Evolutionary conservation across 306 rosid species (phyloP).

Genomic region (Elaeagnus macrophylla): DNA sequence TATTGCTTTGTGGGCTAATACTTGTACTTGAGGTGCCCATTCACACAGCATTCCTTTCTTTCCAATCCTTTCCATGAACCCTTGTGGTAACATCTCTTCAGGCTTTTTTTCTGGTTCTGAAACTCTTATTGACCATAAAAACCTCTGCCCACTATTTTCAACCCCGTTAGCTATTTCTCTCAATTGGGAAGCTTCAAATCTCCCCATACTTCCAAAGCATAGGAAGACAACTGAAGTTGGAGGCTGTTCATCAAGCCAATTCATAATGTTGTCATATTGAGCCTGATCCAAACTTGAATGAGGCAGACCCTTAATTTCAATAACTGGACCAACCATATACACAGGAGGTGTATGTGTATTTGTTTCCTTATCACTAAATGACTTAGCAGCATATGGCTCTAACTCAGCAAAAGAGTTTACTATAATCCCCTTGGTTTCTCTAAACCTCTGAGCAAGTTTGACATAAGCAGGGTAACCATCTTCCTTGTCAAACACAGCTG

Average conservation of each 20-base stretch:
- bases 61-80: conserved; percentile 40
- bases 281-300: conserved; percentile 28
- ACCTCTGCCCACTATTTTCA: conserved; percentile 33
- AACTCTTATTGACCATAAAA: conserved; percentile 42
- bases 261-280: conserved; percentile 31
- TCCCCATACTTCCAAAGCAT: conserved; percentile 63
- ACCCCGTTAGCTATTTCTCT: conserved; percentile 49
- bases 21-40: conserved; percentile 52
- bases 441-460: conserved; percentile 28
- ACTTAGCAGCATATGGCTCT: conserved; percentile 29
- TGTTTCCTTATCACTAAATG: conserved; percentile 16
- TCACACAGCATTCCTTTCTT: conserved; percentile 44
- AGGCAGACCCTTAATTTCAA: conserved; percentile 22
- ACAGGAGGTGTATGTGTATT: conserved; percentile 25
- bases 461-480: conserved; percentile 37
- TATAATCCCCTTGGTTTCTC: conserved; percentile 45
- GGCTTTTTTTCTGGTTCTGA: conserved; percentile 6
- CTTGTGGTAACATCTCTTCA: conserved; percentile 33
- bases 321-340: conserved; percentile 51
- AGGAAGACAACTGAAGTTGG: conserved; percentile 36
- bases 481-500: conserved; percentile 21
- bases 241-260: conserved; percentile 50
- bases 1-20: conserved; percentile 33
- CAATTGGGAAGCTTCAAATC: conserved; percentile 41
- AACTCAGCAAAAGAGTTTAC: conserved; percentile 41